Percentiles rank a stretch among this genome's conserved stretches.
These are phyloP conservation scores for Mucor irregularis DNA, from an alignment of 371 early-diverging fungal species.

Conservation along the genomic window DNA sequence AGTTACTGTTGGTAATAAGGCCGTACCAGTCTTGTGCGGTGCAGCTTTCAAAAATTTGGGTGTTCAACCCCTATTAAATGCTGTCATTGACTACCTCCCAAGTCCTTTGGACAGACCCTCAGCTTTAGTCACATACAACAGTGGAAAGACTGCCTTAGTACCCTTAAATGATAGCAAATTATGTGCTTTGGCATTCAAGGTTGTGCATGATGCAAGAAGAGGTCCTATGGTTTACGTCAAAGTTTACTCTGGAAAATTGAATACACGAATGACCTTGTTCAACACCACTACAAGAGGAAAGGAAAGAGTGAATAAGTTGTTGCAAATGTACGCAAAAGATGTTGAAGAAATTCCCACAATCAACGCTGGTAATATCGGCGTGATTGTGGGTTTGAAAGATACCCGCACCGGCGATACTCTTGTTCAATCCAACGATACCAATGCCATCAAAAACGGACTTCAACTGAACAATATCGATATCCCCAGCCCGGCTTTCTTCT, in stretches of 20 bases:
- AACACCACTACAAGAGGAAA: constrained; percentile 67
- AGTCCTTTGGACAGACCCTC: constrained; percentile 73
- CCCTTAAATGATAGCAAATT: constrained; percentile 54
- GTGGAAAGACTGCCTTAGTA: constrained; percentile 31
- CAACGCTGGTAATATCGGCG: constrained; percentile 87
- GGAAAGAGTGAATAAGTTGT: constrained; percentile 83
- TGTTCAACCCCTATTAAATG: constrained; percentile 92
- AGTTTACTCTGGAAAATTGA: constrained; percentile 86
- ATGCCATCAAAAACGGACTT: constrained; percentile 47
- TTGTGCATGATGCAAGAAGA: constrained; percentile 78
- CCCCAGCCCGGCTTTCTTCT: constrained; percentile 92
- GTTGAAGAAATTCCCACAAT: constrained; percentile 82
- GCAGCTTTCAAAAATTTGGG: constrained; percentile 90
- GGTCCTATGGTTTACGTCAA: constrained; percentile 94
- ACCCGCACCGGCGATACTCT: constrained; percentile 95
- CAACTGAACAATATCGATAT: constrained; percentile 76
- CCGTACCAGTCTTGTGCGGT: constrained; percentile 89
- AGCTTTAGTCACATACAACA: constrained; percentile 55
- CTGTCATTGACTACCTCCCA: constrained; percentile 87
- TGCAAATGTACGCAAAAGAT: constrained; percentile 93
- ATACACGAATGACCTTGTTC: constrained; percentile 64
- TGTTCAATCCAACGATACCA: constrained; percentile 52
- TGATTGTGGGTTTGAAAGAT: constrained; percentile 83
- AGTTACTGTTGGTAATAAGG: constrained; percentile 65
- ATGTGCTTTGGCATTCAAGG: constrained; percentile 94